Conservation (phyloP, 257 asterid species). For the Scutellaria minor region DNA sequence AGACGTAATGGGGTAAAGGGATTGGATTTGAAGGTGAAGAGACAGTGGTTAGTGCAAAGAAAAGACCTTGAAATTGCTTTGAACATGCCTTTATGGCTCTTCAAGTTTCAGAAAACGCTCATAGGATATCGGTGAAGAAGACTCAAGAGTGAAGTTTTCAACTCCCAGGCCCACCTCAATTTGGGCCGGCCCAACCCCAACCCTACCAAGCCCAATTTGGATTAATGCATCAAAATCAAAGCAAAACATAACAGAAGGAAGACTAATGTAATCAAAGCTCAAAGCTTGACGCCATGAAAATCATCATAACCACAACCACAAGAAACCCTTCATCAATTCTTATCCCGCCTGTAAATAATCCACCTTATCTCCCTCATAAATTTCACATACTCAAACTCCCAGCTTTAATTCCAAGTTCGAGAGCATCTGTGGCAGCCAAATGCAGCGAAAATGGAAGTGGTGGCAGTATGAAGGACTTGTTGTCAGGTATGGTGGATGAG, state of each 20-base stretch:
- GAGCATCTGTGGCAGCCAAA: constrained; percentile 39
- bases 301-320: constrained; percentile 38
- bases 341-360: constrained; percentile 29
- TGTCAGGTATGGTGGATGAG: constrained; percentile 77
- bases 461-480: constrained; percentile 52
- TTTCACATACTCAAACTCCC: constrained; percentile 33
- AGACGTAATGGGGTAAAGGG: constrained; percentile 23
- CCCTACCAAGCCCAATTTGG: too few species aligned
- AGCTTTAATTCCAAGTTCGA: constrained; percentile 32
- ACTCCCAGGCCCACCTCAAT: background rate
- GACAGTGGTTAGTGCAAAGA: constrained; percentile 36
- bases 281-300: constrained; percentile 40
- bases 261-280: background rate
- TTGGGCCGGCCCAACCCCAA: background rate
- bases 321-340: constrained; percentile 40
- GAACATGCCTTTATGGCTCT: constrained; percentile 44
- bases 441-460: constrained; percentile 55
- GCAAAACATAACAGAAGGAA: background rate
- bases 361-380: constrained; percentile 29
- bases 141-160: background rate
- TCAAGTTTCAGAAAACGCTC: background rate
- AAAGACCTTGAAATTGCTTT: constrained; percentile 52
- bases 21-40: constrained; percentile 40
- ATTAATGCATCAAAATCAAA: too few species aligned
- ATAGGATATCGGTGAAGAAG: too few species aligned